Conservation (phyloP, 805 yeast species). For the Candida quercuum region DNA sequence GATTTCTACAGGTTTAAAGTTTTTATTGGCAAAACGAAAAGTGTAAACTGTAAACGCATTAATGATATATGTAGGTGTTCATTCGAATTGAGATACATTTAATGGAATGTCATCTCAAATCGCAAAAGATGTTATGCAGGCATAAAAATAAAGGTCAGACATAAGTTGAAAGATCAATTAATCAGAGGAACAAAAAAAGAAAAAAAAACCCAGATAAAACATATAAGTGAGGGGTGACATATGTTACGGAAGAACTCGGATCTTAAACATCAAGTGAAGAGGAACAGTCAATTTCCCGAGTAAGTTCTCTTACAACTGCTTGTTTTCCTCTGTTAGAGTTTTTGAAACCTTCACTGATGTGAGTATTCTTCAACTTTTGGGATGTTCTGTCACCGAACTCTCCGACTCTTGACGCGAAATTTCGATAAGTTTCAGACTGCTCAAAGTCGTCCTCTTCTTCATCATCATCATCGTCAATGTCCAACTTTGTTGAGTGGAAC, state of each 20-base stretch:
- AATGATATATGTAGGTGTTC: not conserved
- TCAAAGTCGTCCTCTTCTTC: conserved; percentile 23
- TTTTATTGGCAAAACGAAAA: too few relatives aligned
- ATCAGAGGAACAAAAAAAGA: not conserved
- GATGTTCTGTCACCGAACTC: conserved; percentile 2
- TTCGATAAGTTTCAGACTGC: conserved; percentile 14
- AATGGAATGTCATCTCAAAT: not conserved
- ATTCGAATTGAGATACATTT: too few relatives aligned
- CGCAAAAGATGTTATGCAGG: not conserved
- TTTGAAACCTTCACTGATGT: not conserved
- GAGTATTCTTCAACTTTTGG: not conserved
- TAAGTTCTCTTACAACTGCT: not conserved
- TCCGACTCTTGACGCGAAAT: conserved; percentile 20
- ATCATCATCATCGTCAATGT: conserved; percentile 11
- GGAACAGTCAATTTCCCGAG: not conserved
- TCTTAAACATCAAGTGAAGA: too few relatives aligned
- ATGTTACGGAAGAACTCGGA: too few relatives aligned
- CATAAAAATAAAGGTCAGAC: too few relatives aligned
- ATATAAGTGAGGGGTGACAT: too few relatives aligned
- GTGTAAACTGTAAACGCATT: conserved; percentile 1
- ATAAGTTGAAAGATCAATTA: too few relatives aligned
- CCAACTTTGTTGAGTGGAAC: conserved; percentile 18
- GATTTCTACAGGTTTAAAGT: too few relatives aligned
- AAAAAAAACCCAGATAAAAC: not conserved
- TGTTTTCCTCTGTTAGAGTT: not conserved